A percentile compares a stretch with the other conserved stretches of the same genome.
These are phyloP conservation scores for Paxillus ammoniavirescens DNA, from an alignment of 768 basidiomycete genomes.

Conservation along the genomic window DNA sequence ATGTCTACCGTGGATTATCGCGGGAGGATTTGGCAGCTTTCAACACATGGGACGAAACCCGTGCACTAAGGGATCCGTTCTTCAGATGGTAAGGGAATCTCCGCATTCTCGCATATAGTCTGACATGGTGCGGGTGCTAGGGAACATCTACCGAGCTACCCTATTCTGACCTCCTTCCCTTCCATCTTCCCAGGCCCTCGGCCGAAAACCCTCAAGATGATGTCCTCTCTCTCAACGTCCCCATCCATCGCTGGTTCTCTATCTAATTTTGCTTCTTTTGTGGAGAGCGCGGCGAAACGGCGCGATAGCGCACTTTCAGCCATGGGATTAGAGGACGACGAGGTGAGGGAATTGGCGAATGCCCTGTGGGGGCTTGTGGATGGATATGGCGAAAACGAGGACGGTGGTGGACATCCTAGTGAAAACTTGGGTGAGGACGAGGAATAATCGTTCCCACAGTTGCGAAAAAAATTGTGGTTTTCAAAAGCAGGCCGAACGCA, in stretches of 20 bases:
- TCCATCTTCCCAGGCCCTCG: slow-evolving; percentile 33
- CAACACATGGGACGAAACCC: slow-evolving; percentile 36
- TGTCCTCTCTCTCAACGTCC: slow-evolving; percentile 49
- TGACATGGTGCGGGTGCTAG: slow-evolving; percentile 28
- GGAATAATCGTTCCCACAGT: slow-evolving; percentile 1
- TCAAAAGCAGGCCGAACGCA: background rate
- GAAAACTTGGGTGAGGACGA: slow-evolving; percentile 23
- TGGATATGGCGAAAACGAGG: slow-evolving; percentile 30
- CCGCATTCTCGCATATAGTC: background rate
- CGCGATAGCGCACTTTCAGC: slow-evolving; percentile 33
- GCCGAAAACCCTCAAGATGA: slow-evolving; percentile 20
- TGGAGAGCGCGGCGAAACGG: slow-evolving; percentile 43
- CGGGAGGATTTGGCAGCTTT: slow-evolving; percentile 34
- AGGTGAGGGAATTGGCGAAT: slow-evolving; percentile 53
- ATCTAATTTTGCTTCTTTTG: slow-evolving; percentile 49
- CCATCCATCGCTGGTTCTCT: slow-evolving; percentile 42
- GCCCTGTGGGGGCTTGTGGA: slow-evolving; percentile 62
- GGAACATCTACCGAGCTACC: slow-evolving; percentile 50
- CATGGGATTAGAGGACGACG: slow-evolving; percentile 52
- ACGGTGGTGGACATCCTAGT: slow-evolving; percentile 19
- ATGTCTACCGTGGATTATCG: slow-evolving; percentile 63
- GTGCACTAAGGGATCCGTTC: slow-evolving; percentile 29
- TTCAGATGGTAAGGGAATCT: slow-evolving; percentile 36
- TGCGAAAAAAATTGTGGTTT: background rate
- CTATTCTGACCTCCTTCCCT: slow-evolving; percentile 62